Evolutionary conservation across 2,329 filamentous ascomycete species (phyloP), one percentile per base, ranked within the genome.

Genomic region (Cercospora nicotianae): DNA sequence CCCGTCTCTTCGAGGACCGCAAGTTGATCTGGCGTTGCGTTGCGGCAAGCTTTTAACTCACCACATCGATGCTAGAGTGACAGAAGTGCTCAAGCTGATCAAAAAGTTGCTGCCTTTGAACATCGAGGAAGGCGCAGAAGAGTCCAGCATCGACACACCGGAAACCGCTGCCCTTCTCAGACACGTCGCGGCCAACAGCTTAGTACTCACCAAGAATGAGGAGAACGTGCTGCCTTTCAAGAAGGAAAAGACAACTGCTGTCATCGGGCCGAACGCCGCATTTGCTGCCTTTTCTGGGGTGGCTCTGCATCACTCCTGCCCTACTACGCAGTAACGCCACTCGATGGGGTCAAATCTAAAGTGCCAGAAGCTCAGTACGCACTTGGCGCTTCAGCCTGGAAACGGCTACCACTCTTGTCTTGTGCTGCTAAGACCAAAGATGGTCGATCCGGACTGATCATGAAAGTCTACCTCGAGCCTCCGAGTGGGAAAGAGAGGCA

Each of bases 181-280:
- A 28, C 71, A 71, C 28, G 69, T 77, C 13, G 73, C 75, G 13
- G 71, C 72, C 0, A 70, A 76, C 3, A 74, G 72, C 16, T 69
- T 77, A 13, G 76, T 79, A 0, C 69, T 79, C 42, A 58, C 93
- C 60, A 92, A 93, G 80, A 94, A 94, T 71, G 85, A 91, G 12
- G 84, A 85, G 42, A 81, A 81, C 13, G 77, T 89, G 0, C 81
- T 94, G 1, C 91, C 91, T 0, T 77, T 90, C 3, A 85, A 85
- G 36, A 91, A 90, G 75, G 83, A 86, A 7, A 89, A 88, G n/a
- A 88, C 86, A 16, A 83, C 92, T 67, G 90, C 90, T 4, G 88
- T 93, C 16, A 91, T 93, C 73, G 91, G 91, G 0, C 90, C 90
- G 1, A 92, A 93, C 87, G 90, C 88, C 1, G 86, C 90, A 72